phyloP scores from a whole-genome alignment of 2,329 filamentous ascomycete genomes.

The Leptosphaerulina australis region DNA sequence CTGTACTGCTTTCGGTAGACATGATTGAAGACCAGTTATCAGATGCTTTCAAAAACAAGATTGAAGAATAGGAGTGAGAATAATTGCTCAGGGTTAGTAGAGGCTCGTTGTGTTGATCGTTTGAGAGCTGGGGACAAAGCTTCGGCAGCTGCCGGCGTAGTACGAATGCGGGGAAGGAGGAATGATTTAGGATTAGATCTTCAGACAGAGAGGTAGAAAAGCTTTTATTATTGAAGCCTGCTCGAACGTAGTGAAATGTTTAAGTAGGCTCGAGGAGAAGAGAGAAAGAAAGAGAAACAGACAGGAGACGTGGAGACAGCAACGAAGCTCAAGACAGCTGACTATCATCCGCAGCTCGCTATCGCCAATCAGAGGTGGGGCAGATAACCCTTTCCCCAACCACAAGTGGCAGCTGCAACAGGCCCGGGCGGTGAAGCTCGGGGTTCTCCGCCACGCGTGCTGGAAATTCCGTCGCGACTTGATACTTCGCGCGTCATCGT shows the following conservation, averaged over 20 bases:
- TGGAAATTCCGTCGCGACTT: slow-evolving; percentile 16
- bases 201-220: neutral
- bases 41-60: slow-evolving; percentile 12
- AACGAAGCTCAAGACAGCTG: slow-evolving; percentile 21
- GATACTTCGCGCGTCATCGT: slow-evolving; percentile 17
- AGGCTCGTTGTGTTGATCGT: slow-evolving; percentile 5
- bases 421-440: slow-evolving; percentile 8
- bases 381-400: slow-evolving; percentile 34
- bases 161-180: slow-evolving; percentile 17
- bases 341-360: slow-evolving; percentile 24
- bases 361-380: slow-evolving; percentile 36
- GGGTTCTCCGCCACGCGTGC: slow-evolving; percentile 17
- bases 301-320: slow-evolving; percentile 14
- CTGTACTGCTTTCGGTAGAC: slow-evolving; percentile 38
- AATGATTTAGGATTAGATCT: neutral
- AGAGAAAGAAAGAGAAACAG: slow-evolving; percentile 9
- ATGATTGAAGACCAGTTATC: slow-evolving; percentile 25
- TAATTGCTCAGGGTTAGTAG: slow-evolving; percentile 1
- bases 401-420: slow-evolving; percentile 38
- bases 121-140: slow-evolving; percentile 9
- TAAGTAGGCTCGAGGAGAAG: slow-evolving; percentile 17
- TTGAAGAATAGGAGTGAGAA: neutral
- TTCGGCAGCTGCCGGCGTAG: slow-evolving; percentile 18
- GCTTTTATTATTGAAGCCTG: slow-evolving; percentile 1
- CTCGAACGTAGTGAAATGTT: slow-evolving; percentile 16